Evolutionary conservation across 331 rosid genomes (phyloP).

Genomic region (Dryas integrifolia): DNA sequence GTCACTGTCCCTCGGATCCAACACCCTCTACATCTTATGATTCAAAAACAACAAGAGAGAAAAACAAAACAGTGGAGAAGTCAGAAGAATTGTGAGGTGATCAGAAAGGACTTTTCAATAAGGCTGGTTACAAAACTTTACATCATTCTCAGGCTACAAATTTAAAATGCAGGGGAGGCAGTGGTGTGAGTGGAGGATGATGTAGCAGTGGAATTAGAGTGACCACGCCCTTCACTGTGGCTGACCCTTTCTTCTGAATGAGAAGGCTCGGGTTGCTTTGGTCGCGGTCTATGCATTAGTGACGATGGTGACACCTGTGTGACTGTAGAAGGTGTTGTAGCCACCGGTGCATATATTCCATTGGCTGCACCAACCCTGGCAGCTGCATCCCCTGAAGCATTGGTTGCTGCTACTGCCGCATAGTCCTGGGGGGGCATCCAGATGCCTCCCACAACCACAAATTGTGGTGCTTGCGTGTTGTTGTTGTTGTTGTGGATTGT

Average conservation of each 20-base stretch:
- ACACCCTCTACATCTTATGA: constrained; percentile 23
- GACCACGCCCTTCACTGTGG: constrained; percentile 51
- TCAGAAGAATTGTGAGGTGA: constrained; percentile 23
- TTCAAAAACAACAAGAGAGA: constrained; percentile 23
- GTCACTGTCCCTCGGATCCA: constrained; percentile 29
- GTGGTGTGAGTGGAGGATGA: constrained; percentile 67
- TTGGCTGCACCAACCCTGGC: constrained; percentile 31
- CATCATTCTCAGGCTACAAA: constrained; percentile 27
- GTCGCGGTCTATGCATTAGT: constrained; percentile 31
- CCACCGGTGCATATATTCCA: constrained; percentile 67
- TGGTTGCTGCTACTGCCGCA: constrained; percentile 34
- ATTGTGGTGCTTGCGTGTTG: constrained; percentile 49
- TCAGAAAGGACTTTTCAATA: constrained; percentile 5
- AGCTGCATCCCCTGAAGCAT: constrained; percentile 36
- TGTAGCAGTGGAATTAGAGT: constrained; percentile 72
- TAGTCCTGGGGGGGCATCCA: constrained; percentile 71
- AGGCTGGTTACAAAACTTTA: constrained; percentile 52
- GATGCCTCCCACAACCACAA: constrained; percentile 75
- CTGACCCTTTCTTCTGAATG: constrained; percentile 52
- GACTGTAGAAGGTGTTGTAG: constrained; percentile 36
- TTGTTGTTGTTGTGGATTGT: constrained; percentile 41
- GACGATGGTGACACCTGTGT: constrained; percentile 23
- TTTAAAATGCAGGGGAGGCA: constrained; percentile 39
- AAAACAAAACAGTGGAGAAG: neutral
- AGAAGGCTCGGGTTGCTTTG: constrained; percentile 32